phyloP scores from a whole-genome alignment of 495 filamentous ascomycete species.

The Thozetella sp. region DNA sequence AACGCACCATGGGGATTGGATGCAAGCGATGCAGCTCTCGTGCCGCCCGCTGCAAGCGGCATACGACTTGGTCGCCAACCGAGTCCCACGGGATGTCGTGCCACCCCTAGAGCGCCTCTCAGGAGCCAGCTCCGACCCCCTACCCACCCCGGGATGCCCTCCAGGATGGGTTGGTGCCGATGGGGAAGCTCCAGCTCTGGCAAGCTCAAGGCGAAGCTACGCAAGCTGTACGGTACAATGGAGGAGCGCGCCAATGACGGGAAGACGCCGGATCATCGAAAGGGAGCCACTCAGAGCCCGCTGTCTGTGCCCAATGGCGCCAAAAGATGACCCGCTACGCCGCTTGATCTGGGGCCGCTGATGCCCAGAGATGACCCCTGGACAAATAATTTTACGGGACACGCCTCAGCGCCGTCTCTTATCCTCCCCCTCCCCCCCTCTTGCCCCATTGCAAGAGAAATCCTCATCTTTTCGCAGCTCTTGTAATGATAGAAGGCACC shows the following conservation, averaged over 20 bases:
- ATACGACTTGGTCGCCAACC: not conserved
- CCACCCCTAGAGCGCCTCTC: not conserved
- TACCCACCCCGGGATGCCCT: not conserved
- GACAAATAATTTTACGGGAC: not conserved
- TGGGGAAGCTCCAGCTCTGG: not conserved
- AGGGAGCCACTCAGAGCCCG: not conserved
- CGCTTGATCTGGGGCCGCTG: not conserved
- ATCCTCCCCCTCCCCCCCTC: not conserved
- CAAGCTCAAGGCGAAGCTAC: not conserved
- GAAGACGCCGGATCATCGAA: constrained; percentile 1
- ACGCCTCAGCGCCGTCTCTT: not conserved
- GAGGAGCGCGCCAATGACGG: constrained; percentile 20
- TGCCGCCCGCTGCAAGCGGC: not conserved
- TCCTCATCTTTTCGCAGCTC: too few relatives aligned
- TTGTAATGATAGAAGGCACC: too few relatives aligned
- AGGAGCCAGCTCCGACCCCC: not conserved
- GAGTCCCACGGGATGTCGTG: not conserved
- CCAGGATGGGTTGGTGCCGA: not conserved
- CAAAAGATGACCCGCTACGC: not conserved
- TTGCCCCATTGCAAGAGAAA: not conserved
- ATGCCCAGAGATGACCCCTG: not conserved
- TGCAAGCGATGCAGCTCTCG: not conserved
- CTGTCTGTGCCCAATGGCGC: not conserved
- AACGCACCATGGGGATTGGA: not conserved
- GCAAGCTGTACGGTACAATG: not conserved